These are phyloP conservation scores for Amanita rubescens DNA, from an alignment of 768 basidiomycete genomes.

Conservation along the genomic window DNA sequence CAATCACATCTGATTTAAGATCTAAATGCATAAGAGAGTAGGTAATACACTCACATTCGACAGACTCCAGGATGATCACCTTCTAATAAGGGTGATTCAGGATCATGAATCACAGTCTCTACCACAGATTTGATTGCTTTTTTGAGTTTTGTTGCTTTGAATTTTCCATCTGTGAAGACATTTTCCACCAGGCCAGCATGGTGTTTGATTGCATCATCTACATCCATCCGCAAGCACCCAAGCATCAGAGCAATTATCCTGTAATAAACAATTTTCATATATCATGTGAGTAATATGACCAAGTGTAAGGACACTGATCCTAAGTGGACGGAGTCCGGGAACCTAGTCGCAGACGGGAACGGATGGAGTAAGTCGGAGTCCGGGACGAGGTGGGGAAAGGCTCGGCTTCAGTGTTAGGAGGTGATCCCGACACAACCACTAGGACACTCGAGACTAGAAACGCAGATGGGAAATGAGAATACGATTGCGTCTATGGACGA, in stretches of 20 bases:
- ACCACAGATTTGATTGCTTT: background rate
- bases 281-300: too few species aligned
- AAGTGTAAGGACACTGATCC: too few species aligned
- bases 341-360: too few species aligned
- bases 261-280: background rate
- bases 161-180: background rate
- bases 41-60: background rate
- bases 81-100: background rate
- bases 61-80: background rate
- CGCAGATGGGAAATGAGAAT: too few species aligned
- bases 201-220: background rate
- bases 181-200: background rate
- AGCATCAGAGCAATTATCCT: background rate
- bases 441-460: too few species aligned
- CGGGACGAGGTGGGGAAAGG: too few species aligned
- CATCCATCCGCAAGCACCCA: background rate
- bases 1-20: background rate
- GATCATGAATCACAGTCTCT: background rate
- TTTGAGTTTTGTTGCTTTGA: background rate
- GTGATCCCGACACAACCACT: too few species aligned
- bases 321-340: too few species aligned
- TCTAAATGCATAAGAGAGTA: background rate
- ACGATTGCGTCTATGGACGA: too few species aligned
- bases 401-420: too few species aligned
- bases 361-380: too few species aligned